Evolutionary conservation across 2,329 filamentous ascomycete genomes (phyloP).

Genomic region (Xylariaceae sp.): DNA sequence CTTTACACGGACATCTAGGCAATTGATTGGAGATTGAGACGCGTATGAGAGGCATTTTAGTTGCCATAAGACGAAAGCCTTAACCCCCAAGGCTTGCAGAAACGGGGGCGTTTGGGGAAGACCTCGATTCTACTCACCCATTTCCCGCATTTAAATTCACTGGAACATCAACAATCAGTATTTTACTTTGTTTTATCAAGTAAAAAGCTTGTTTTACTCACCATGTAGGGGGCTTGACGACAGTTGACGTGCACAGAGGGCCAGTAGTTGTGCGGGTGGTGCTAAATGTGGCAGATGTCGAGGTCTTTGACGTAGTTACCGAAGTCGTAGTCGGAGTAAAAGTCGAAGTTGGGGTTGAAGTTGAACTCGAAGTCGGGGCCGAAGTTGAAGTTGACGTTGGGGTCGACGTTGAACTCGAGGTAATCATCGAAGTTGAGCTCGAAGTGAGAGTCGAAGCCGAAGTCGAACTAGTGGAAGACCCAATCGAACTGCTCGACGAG

Average conservation of each 20-base stretch:
- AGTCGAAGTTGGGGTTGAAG: too few relatives aligned
- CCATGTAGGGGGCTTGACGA: too few relatives aligned
- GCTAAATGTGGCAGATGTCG: not conserved
- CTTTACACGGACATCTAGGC: too few relatives aligned
- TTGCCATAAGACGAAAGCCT: too few relatives aligned
- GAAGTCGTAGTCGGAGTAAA: not conserved
- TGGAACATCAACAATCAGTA: too few relatives aligned
- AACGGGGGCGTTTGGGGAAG: too few relatives aligned
- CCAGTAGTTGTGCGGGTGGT: constrained; percentile 18
- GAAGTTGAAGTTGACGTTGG: not conserved
- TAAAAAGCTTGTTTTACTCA: too few relatives aligned
- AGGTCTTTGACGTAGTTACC: not conserved
- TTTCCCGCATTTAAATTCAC: constrained; percentile 43
- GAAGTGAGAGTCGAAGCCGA: constrained; percentile 16
- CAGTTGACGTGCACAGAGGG: constrained; percentile 19
- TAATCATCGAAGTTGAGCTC: constrained; percentile 6
- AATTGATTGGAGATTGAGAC: too few relatives aligned
- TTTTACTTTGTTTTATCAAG: constrained; percentile 11
- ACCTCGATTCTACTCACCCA: constrained; percentile 53
- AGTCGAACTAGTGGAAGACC: constrained; percentile 20
- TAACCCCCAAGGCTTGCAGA: too few relatives aligned
- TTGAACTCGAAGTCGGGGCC: too few relatives aligned
- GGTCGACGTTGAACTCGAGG: not conserved
- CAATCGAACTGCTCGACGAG: too few relatives aligned
- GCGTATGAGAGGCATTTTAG: too few relatives aligned